Evolutionary conservation across 169 alveolate genomes (phyloP), one percentile per base, ranked within the genome.

Genomic region (Fabrea salina): DNA sequence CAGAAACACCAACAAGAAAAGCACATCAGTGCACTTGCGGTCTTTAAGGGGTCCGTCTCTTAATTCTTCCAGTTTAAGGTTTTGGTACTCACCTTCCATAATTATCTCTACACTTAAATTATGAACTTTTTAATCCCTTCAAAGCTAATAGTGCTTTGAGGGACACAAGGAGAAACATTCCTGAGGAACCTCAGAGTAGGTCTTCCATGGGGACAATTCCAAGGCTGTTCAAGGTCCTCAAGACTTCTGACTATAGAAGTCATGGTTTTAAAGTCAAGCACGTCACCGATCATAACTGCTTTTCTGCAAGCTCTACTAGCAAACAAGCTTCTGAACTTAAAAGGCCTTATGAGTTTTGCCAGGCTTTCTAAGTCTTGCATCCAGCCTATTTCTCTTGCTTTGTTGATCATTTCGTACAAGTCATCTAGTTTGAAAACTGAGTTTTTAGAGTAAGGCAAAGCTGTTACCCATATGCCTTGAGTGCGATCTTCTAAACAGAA

Each of bases 151-250:
- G n/a, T n/a, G n/a, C n/a, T n/a, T n/a, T n/a, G n/a, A n/a, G n/a
- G n/a, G n/a, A n/a, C n/a, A n/a, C n/a, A n/a, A n/a, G n/a, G 47
- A n/a, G n/a, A n/a, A n/a, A n/a, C n/a, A n/a, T 93, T 86, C 80
- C 88, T 79, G 22, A 95, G 83, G 76, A 92, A 89, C 49, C 98
- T 91, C 94, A 98, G 93, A n/a, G 99, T 97, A 4, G 99, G 99
- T 53, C 99, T 86, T 4, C 99, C 99, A 86, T 98, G 99, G 35
- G 99, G 99, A 81, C 99, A 98, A 86, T 98, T 98, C 99, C 99
- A 98, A 6, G 99, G 99, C 56, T 97, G 96, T 47, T 96, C 87
- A 35, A 98, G 87, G 37, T 86, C 86, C 4, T 97, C 78, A 83
- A 98, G 84, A 54, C 92, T 94, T 35, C 79, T 78, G 16, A 96